Conservation (phyloP, 208 protist species). For the Leptomonas seymouri region DNA sequence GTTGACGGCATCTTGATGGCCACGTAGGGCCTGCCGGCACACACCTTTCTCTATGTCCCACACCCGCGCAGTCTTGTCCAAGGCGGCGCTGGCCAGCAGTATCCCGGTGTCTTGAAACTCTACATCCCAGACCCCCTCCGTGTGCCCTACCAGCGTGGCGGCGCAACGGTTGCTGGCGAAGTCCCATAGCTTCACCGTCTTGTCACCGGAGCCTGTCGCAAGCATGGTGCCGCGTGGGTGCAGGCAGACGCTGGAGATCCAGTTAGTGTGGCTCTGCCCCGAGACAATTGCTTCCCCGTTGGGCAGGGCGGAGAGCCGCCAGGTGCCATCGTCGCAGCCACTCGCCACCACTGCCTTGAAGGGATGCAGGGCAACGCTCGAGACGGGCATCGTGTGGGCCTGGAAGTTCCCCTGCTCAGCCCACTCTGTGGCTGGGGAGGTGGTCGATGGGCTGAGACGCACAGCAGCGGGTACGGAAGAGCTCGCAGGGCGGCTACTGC, state of each 20-base stretch:
- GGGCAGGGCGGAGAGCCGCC: conserved; percentile 94
- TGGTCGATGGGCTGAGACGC: background rate
- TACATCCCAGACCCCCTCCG: conserved; percentile 94
- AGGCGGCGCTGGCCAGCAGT: conserved; percentile 89
- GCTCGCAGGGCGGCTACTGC: background rate
- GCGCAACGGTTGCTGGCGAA: conserved; percentile 89
- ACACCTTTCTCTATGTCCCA: conserved; percentile 92
- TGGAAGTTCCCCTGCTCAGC: conserved; percentile 67
- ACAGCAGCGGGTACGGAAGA: background rate
- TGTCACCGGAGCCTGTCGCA: conserved; percentile 95
- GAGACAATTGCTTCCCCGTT: conserved; percentile 94
- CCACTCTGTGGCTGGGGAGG: conserved; percentile 52
- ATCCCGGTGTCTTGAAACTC: conserved; percentile 95
- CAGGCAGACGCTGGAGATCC: conserved; percentile 89
- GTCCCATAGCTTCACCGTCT: conserved; percentile 97
- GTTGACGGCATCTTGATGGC: conserved; percentile 96
- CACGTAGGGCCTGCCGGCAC: conserved; percentile 93
- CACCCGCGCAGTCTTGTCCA: conserved; percentile 95
- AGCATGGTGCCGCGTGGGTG: conserved; percentile 93
- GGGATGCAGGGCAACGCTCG: conserved; percentile 92
- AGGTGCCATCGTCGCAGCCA: conserved; percentile 95
- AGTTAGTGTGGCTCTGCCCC: conserved; percentile 95
- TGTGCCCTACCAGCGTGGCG: conserved; percentile 93
- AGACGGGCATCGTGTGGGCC: conserved; percentile 89
- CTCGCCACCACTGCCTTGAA: conserved; percentile 95